Evolutionary conservation across 768 basidiomycete species (phyloP).

Genomic region (Lentinula sp.): DNA sequence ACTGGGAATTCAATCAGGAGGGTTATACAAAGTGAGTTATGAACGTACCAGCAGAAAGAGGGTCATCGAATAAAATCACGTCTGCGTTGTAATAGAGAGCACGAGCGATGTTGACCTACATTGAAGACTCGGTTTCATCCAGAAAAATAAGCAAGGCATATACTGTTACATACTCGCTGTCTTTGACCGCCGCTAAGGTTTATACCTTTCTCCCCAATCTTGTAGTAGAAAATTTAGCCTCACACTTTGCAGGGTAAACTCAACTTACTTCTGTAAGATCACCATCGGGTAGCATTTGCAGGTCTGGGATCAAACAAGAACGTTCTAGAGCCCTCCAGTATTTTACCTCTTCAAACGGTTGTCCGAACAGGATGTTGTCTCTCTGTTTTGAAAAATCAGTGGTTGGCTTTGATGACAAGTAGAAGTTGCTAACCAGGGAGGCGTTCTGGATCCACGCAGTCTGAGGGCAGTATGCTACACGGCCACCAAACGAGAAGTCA

Average conservation of each 20-base stretch:
- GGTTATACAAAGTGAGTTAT: neutral
- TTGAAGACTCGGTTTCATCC: neutral
- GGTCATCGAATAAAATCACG: slow-evolving; percentile 58
- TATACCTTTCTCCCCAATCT: slow-evolving; percentile 73
- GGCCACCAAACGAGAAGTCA: slow-evolving; percentile 52
- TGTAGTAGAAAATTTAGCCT: neutral
- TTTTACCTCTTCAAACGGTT: slow-evolving; percentile 52
- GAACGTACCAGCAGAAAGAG: slow-evolving; percentile 48
- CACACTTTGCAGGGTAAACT: neutral
- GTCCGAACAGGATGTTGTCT: slow-evolving; percentile 67
- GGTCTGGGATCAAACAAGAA: slow-evolving; percentile 55
- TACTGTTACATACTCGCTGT: slow-evolving; percentile 34
- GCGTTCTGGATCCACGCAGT: slow-evolving; percentile 76
- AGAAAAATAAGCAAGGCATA: neutral
- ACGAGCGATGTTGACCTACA: slow-evolving; percentile 61
- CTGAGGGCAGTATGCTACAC: slow-evolving; percentile 66
- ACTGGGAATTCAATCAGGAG: slow-evolving; percentile 28
- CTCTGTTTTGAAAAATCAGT: slow-evolving; percentile 25
- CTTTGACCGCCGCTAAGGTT: slow-evolving; percentile 65
- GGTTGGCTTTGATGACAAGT: neutral
- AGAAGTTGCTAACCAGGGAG: slow-evolving; percentile 36
- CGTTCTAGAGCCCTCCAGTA: slow-evolving; percentile 62
- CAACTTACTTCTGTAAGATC: slow-evolving; percentile 61
- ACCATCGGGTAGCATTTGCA: slow-evolving; percentile 61
- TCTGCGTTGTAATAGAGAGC: slow-evolving; percentile 64